Evolutionary conservation across 805 yeast genomes (phyloP).

Genomic region (Pichia thaimueangensis): DNA sequence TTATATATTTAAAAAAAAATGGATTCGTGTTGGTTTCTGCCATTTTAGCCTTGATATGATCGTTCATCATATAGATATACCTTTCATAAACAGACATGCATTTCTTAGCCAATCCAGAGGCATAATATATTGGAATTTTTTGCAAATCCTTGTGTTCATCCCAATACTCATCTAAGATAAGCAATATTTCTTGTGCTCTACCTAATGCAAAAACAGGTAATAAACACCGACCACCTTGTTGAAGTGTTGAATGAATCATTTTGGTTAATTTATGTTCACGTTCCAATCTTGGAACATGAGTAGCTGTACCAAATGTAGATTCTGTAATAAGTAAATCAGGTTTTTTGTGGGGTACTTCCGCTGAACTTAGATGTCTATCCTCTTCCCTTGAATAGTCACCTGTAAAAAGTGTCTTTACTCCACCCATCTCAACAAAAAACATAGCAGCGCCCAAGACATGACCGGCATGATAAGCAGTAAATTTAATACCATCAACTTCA

Average conservation of each 20-base stretch:
- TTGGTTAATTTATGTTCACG: slow-evolving; percentile 78
- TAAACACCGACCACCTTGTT: slow-evolving; percentile 85
- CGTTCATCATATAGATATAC: slow-evolving; percentile 96
- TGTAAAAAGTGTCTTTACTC: slow-evolving; percentile 79
- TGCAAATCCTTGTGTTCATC: slow-evolving; percentile 73
- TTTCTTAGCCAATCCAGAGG: slow-evolving; percentile 87
- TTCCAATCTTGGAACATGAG: slow-evolving; percentile 84
- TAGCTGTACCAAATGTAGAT: slow-evolving; percentile 96
- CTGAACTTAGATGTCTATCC: slow-evolving; percentile 90
- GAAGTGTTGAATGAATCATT: slow-evolving; percentile 73
- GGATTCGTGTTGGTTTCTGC: slow-evolving; percentile 82
- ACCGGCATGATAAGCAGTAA: slow-evolving; percentile 99
- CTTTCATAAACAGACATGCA: slow-evolving; percentile 98
- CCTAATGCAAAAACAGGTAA: slow-evolving; percentile 96
- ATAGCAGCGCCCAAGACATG: slow-evolving; percentile 98
- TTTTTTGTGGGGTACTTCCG: slow-evolving; percentile 82
- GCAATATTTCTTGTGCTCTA: slow-evolving; percentile 87
- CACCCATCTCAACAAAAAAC: slow-evolving; percentile 94
- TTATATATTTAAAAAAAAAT: slow-evolving; percentile 80
- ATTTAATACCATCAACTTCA: slow-evolving; percentile 88
- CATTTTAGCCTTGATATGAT: slow-evolving; percentile 67
- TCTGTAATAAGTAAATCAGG: slow-evolving; percentile 92
- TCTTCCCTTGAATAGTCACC: slow-evolving; percentile 97
- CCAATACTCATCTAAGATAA: slow-evolving; percentile 96
- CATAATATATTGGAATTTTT: slow-evolving; percentile 78